Conservation (phyloP, 495 filamentous ascomycete genomes). For the Clohesyomyces aquaticus region DNA sequence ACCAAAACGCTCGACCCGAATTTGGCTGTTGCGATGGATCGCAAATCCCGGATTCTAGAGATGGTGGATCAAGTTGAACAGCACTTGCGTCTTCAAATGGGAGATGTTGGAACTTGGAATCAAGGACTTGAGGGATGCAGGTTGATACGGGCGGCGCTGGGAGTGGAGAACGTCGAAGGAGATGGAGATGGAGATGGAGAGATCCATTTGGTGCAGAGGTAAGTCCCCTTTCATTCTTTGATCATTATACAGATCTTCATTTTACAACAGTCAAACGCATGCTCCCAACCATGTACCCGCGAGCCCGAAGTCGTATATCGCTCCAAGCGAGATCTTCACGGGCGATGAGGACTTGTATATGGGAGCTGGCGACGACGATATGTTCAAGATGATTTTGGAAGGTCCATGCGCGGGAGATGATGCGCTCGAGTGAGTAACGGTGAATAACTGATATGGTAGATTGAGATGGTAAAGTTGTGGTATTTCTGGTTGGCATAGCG, state of each 20-base stretch:
- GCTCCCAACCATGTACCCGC: too few species aligned
- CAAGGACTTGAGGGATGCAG: slow-evolving; percentile 11
- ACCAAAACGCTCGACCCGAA: too few species aligned
- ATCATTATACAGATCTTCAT: not conserved
- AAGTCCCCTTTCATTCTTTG: not conserved
- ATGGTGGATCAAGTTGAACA: slow-evolving; percentile 11
- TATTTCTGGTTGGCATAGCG: too few species aligned
- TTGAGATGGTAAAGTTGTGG: too few species aligned
- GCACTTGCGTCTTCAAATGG: not conserved
- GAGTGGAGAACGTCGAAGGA: not conserved
- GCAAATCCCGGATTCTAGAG: not conserved
- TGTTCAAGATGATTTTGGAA: too few species aligned
- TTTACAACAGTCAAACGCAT: not conserved
- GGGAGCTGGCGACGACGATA: not conserved
- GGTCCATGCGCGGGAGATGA: too few species aligned
- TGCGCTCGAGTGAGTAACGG: too few species aligned
- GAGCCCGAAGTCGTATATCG: not conserved
- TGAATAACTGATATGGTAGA: too few species aligned
- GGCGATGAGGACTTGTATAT: not conserved
- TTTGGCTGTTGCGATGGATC: not conserved
- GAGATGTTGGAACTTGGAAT: not conserved
- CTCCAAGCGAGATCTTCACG: slow-evolving; percentile 2
- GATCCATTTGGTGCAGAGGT: too few species aligned
- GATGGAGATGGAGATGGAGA: not conserved
- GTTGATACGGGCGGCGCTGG: slow-evolving; percentile 11